These are phyloP conservation scores for Sambucus nigra DNA, from an alignment of 129 eudicot genomes.

Conservation along the genomic window DNA sequence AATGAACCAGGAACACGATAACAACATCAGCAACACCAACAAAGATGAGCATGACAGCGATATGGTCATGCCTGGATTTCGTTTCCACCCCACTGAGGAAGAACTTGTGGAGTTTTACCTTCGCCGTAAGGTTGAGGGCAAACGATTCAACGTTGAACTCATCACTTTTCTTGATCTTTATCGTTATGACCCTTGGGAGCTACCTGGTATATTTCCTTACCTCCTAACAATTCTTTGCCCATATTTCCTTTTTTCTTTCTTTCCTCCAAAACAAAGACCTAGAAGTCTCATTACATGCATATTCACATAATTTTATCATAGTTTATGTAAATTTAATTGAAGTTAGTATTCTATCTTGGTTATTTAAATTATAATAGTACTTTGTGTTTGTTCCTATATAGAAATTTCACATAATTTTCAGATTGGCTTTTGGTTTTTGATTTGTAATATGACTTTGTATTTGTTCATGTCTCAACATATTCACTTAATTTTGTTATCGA, in stretches of 20 bases:
- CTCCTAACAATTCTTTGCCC: too few relatives aligned
- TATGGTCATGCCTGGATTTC: conserved; percentile 96
- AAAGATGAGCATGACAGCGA: conserved; percentile 67
- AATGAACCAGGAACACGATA: conserved; percentile 18
- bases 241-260: not conserved
- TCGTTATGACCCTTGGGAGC: conserved; percentile 99
- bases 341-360: not conserved
- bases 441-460: too few relatives aligned
- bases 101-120: conserved; percentile 97
- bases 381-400: too few relatives aligned
- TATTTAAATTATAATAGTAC: not conserved
- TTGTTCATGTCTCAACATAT: too few relatives aligned
- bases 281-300: not conserved
- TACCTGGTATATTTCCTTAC: conserved; percentile 52
- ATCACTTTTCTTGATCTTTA: conserved; percentile 98
- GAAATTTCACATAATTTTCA: too few relatives aligned
- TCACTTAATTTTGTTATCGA: too few relatives aligned
- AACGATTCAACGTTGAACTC: conserved; percentile 83
- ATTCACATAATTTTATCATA: too few relatives aligned
- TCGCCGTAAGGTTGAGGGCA: conserved; percentile 99
- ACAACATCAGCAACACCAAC: conserved; percentile 13
- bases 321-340: not conserved
- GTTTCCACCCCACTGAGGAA: conserved; percentile 96
- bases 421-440: too few relatives aligned
- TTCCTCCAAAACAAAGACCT: not conserved